Percentiles rank a stretch among this genome's conserved stretches.
These are phyloP conservation scores for Thelephora aurantiotincta DNA, from an alignment of 768 basidiomycete species.

Conservation along the genomic window DNA sequence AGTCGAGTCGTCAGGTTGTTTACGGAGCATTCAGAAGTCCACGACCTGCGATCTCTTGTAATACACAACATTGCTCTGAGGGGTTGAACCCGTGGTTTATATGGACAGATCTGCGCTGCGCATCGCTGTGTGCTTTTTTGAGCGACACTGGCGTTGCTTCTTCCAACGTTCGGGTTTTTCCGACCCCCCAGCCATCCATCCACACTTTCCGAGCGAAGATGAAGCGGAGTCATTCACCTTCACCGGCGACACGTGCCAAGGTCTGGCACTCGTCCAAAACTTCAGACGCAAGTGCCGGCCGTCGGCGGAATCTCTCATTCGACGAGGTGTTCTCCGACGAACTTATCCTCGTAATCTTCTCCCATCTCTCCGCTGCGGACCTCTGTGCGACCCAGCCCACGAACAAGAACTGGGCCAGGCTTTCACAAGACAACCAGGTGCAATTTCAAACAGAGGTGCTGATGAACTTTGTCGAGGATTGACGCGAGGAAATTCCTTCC, in stretches of 20 bases:
- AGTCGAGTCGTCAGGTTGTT: too few species aligned
- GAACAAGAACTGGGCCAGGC: conserved; percentile 51
- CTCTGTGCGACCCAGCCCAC: conserved; percentile 51
- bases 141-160: too few species aligned
- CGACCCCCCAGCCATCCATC: too few species aligned
- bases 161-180: too few species aligned
- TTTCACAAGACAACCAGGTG: conserved; percentile 56
- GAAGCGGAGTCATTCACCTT: neutral
- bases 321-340: conserved; percentile 59
- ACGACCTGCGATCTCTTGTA: too few species aligned
- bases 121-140: too few species aligned
- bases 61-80: too few species aligned
- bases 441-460: conserved; percentile 9
- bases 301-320: conserved; percentile 18
- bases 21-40: too few species aligned
- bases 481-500: conserved; percentile 1
- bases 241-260: neutral
- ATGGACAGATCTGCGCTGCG: too few species aligned
- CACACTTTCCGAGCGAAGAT: too few species aligned
- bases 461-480: conserved; percentile 5
- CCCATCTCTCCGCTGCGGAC: conserved; percentile 50
- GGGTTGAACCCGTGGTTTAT: too few species aligned
- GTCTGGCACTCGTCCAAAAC: neutral
- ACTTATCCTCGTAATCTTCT: conserved; percentile 60
- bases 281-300: neutral